Conservation (phyloP, 2,329 filamentous ascomycete species). For the Penicillium sclerotigenum region DNA sequence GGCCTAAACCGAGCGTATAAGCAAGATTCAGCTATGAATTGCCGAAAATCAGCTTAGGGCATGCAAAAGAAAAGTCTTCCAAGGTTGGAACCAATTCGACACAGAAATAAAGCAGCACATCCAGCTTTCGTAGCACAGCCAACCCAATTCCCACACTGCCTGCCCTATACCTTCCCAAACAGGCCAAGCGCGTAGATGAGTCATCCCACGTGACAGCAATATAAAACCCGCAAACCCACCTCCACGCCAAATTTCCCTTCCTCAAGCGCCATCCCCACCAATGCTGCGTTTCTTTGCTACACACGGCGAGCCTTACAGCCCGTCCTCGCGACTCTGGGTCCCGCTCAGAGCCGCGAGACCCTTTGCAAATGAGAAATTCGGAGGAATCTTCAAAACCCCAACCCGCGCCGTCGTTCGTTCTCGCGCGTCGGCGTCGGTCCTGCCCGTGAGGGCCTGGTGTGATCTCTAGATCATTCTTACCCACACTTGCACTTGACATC, state of each 20-base stretch:
- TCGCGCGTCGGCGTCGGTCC: conserved; percentile 41
- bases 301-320: conserved; percentile 52
- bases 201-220: conserved; percentile 10
- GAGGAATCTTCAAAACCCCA: conserved; percentile 81
- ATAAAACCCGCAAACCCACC: conserved; percentile 9
- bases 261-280: conserved; percentile 78
- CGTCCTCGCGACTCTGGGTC: conserved; percentile 23
- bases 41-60: neutral
- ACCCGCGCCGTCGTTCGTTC: conserved; percentile 40
- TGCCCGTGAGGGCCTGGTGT: conserved; percentile 86
- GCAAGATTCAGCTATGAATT: too few relatives aligned
- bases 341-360: conserved; percentile 12
- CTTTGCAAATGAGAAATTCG: conserved; percentile 94
- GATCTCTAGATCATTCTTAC: conserved; percentile 46
- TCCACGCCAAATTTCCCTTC: conserved; percentile 25
- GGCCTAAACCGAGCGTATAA: neutral
- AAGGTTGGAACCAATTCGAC: too few relatives aligned
- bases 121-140: neutral
- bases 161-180: conserved; percentile 5
- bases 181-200: conserved; percentile 10
- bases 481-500: conserved; percentile 82
- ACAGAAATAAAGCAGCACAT: neutral
- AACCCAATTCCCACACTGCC: neutral
- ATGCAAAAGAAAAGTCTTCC: neutral
- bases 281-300: conserved; percentile 96